A percentile compares a stretch with the other conserved stretches of the same genome.
These are phyloP conservation scores for Coprinopsis strossmayeri DNA, from an alignment of 768 basidiomycete genomes.

Conservation along the genomic window DNA sequence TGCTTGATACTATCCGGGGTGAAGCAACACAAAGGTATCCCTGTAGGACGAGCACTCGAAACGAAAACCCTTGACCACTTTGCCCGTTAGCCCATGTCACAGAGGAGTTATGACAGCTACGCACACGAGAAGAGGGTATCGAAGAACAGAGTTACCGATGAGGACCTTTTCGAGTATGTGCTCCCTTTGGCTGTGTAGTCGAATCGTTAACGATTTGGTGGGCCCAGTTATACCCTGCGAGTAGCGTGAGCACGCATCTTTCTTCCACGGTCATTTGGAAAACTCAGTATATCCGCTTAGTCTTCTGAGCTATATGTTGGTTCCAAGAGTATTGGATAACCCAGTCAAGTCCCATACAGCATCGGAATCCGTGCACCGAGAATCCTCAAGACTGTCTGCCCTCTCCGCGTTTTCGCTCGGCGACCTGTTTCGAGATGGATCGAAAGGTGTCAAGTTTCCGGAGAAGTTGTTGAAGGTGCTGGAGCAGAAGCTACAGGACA, in stretches of 20 bases:
- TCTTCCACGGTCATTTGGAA: slow-evolving; percentile 12
- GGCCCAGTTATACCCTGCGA: slow-evolving; percentile 77
- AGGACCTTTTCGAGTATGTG: slow-evolving; percentile 77
- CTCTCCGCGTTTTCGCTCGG: slow-evolving; percentile 63
- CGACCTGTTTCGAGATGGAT: slow-evolving; percentile 77
- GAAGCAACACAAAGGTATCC: no score
- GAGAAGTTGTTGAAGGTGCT: slow-evolving; percentile 90
- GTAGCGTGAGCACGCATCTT: slow-evolving; percentile 59
- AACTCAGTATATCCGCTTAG: slow-evolving; percentile 29
- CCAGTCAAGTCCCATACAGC: slow-evolving; percentile 19
- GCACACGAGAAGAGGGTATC: slow-evolving; percentile 69
- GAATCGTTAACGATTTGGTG: no score
- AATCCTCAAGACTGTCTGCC: slow-evolving; percentile 65
- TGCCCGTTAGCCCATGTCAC: no score
- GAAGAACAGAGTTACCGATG: slow-evolving; percentile 74
- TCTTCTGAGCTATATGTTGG: slow-evolving; percentile 63
- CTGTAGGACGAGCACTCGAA: no score
- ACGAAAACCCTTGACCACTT: no score
- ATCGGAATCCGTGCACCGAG: slow-evolving; percentile 45
- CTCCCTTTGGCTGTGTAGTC: no score
- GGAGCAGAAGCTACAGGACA: slow-evolving; percentile 83
- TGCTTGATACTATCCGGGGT: no score
- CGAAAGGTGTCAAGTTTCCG: slow-evolving; percentile 87
- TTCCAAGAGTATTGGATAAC: slow-evolving; percentile 45
- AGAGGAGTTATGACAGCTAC: slow-evolving; percentile 67